Evolutionary conservation across 148 eudicot species (phyloP), one percentile per base, ranked within the genome.

Genomic region (Pouteria glomerata): DNA sequence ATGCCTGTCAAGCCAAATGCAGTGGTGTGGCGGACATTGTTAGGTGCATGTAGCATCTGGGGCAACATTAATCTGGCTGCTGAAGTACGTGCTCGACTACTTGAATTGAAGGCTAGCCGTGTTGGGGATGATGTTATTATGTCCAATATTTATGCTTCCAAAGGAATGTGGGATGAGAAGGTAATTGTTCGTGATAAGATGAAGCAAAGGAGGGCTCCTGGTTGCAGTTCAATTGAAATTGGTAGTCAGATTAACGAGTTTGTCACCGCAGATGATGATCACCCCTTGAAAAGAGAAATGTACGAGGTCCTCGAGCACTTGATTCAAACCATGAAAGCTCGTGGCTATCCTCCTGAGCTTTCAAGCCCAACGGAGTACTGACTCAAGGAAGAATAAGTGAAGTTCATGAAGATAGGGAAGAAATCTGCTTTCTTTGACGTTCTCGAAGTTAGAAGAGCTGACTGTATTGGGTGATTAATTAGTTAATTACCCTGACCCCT

Each of bases 151-250:
- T 85, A 77, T 53, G 86, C 84, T 71, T 68, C 74, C 1, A 82
- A 68, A 53, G 84, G 82, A 56, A 81, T 85, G 73, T 85, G 89
- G 89, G 72, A 71, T 57, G 77, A 80, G 80, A 85, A 85, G 72
- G n/a, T 66, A 67, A 78, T 66, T 35, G 62, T 75, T 23, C 77
- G 89, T 63, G 73, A 76, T 57, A 35, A 62, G 68, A 52, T 78
- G 7, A 77, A 63, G 63, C 66, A 73, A 24, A 64, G 73, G 42
- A 70, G 80, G 57, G 34, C 68, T 72, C 82, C 86, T 56, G 89
- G 86, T 47, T 80, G 74, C 64, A 85, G 86, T 71, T 80, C 71
- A 24, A 72, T 82, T 70, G 84, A 77, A 73, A 74, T 76, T 71
- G 84, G 76, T 64, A 66, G 70, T 65, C 78, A 65, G 35, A 66